Conservation (phyloP, 257 asterid genomes). For the Coffea canephora region DNA sequence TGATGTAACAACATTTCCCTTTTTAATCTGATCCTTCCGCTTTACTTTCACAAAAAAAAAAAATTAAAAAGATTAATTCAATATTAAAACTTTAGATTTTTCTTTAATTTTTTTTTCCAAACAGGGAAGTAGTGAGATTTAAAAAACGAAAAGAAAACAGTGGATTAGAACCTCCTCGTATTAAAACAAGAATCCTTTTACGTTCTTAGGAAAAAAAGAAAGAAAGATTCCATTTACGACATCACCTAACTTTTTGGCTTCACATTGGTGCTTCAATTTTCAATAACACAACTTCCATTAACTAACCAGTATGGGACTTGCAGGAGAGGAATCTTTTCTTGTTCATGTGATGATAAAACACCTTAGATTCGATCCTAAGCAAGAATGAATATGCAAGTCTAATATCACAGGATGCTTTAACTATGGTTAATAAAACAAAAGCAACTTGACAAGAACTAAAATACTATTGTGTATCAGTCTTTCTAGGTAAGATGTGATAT, state of each 20-base stretch:
- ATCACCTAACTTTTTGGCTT: slow-evolving; percentile 11
- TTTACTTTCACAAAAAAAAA: too few species aligned
- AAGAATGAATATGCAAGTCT: not conserved
- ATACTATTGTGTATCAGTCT: too few species aligned
- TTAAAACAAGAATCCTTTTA: too few species aligned
- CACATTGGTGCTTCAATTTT: not conserved
- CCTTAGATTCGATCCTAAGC: not conserved
- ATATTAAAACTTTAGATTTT: not conserved
- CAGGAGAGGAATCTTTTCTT: slow-evolving; percentile 1
- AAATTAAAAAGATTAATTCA: too few species aligned
- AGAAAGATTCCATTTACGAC: not conserved
- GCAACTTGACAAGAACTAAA: slow-evolving; percentile 1
- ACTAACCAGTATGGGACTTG: not conserved
- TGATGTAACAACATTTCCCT: too few species aligned
- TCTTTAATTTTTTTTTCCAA: too few species aligned
- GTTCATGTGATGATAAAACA: not conserved
- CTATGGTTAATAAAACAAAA: not conserved
- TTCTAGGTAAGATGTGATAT: not conserved
- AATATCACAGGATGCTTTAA: not conserved
- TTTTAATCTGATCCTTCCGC: too few species aligned
- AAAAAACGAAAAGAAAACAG: not conserved
- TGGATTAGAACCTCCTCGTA: not conserved
- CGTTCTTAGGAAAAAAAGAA: not conserved
- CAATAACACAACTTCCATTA: not conserved
- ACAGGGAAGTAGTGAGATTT: too few species aligned